Percentiles rank a stretch among this genome's conserved stretches.
Evolutionary conservation across 2,329 filamentous ascomycete genomes (phyloP).

Genomic region (Periconia sp.): DNA sequence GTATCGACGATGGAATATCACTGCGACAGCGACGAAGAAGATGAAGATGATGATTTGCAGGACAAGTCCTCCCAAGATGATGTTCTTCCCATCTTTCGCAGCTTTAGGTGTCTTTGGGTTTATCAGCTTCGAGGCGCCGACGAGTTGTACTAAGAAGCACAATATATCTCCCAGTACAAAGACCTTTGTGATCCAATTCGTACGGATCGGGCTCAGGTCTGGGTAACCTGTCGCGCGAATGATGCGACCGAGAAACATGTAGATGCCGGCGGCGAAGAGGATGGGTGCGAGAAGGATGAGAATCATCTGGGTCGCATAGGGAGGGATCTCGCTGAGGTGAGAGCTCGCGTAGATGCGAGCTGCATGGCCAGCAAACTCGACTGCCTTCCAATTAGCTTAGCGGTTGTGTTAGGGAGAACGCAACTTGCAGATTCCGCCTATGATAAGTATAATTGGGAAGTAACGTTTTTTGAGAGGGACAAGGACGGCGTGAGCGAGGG

Average conservation of each 20-base stretch:
- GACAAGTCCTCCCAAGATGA: constrained; percentile 56
- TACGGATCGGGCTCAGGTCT: constrained; percentile 41
- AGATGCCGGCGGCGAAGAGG: constrained; percentile 46
- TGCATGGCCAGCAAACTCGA: too few species aligned
- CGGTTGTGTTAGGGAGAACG: too few species aligned
- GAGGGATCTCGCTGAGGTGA: too few species aligned
- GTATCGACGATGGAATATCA: constrained; percentile 48
- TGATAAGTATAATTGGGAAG: too few species aligned
- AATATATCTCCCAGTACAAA: constrained; percentile 57
- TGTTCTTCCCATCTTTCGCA: constrained; percentile 39
- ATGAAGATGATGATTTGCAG: constrained; percentile 59
- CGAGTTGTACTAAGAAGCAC: constrained; percentile 53
- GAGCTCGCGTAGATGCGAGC: too few species aligned
- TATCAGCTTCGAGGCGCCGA: constrained; percentile 36
- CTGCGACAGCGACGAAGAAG: constrained; percentile 53
- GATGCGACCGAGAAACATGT: constrained; percentile 45
- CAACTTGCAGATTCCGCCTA: too few species aligned
- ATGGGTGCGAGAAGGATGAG: constrained; percentile 44
- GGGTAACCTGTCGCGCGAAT: constrained; percentile 39
- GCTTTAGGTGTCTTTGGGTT: constrained; percentile 14
- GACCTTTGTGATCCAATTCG: constrained; percentile 50
- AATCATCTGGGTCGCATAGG: constrained; percentile 37
- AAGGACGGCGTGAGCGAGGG: too few species aligned
- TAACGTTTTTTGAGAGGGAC: too few species aligned
- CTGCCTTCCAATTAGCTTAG: too few species aligned